Evolutionary conservation across 106 monocot genomes (phyloP).

Genomic region (Allium sativum): DNA sequence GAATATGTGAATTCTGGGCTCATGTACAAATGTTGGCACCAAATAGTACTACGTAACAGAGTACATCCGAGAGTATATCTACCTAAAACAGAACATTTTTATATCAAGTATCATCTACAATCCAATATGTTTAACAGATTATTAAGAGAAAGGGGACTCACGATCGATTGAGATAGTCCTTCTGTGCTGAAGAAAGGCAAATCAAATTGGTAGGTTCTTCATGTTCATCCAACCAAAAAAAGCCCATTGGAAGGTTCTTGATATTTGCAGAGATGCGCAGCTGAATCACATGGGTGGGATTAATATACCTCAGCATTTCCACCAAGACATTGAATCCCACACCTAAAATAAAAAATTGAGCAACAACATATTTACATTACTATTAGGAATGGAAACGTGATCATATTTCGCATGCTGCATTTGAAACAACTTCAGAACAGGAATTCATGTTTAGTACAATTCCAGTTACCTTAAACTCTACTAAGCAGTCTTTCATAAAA

Average conservation of each 20-base stretch:
- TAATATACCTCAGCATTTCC: slow-evolving; percentile 54
- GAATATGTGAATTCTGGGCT: too few species aligned
- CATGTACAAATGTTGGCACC: too few species aligned
- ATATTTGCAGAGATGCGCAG: slow-evolving; percentile 50
- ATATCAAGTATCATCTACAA: neutral
- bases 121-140: neutral
- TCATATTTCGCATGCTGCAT: too few species aligned
- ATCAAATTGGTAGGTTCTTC: slow-evolving; percentile 21
- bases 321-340: slow-evolving; percentile 78
- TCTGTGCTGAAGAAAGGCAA: slow-evolving; percentile 25
- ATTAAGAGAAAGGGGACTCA: slow-evolving; percentile 27
- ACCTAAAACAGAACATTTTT: too few species aligned
- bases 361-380: too few species aligned
- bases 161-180: slow-evolving; percentile 39
- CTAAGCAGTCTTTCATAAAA: too few species aligned
- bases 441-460: too few species aligned
- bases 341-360: slow-evolving; percentile 24
- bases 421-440: too few species aligned
- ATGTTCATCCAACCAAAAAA: slow-evolving; percentile 56
- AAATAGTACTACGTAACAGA: too few species aligned
- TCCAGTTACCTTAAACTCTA: too few species aligned
- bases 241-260: slow-evolving; percentile 75
- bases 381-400: too few species aligned
- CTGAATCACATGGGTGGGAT: slow-evolving; percentile 62
- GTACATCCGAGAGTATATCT: too few species aligned